phyloP scores from a whole-genome alignment of 495 filamentous ascomycete species.

The Hypoxylon fuscum region DNA sequence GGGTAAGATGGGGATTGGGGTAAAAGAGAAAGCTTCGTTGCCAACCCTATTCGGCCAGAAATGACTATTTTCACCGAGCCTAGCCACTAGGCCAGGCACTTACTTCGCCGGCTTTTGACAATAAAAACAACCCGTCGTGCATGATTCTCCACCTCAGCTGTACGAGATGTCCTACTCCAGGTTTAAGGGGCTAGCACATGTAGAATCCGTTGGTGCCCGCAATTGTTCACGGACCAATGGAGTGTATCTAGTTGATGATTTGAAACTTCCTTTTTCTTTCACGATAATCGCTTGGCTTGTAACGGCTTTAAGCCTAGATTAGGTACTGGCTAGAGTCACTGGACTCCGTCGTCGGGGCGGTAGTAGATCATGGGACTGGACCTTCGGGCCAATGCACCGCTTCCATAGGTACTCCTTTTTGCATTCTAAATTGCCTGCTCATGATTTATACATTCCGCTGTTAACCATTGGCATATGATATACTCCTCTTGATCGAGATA shows the following conservation, averaged over 20 bases:
- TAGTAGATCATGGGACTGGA: too few relatives aligned
- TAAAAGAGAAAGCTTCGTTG: conserved; percentile 6
- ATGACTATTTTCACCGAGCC: conserved; percentile 31
- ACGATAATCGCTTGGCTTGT: too few relatives aligned
- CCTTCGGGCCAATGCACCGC: too few relatives aligned
- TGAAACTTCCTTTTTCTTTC: background rate
- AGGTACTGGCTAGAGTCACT: too few relatives aligned
- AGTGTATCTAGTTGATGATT: background rate
- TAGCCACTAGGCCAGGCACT: conserved; percentile 2
- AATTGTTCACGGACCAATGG: conserved; percentile 3
- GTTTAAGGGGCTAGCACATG: conserved; percentile 13
- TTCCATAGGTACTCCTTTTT: too few relatives aligned
- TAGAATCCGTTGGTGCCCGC: conserved; percentile 26
- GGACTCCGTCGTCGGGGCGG: too few relatives aligned
- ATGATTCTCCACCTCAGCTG: conserved; percentile 10
- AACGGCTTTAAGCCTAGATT: too few relatives aligned
- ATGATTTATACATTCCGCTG: too few relatives aligned
- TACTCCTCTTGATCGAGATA: too few relatives aligned
- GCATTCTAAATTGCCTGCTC: too few relatives aligned
- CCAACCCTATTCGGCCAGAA: conserved; percentile 24
- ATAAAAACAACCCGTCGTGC: conserved; percentile 1
- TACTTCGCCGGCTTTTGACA: conserved; percentile 25
- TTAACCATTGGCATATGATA: too few relatives aligned
- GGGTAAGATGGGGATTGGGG: conserved; percentile 33
- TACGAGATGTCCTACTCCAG: background rate